Evolutionary conservation across 169 alveolate species (phyloP), one percentile per base, ranked within the genome.

Genomic region (Plasmodium inui): DNA sequence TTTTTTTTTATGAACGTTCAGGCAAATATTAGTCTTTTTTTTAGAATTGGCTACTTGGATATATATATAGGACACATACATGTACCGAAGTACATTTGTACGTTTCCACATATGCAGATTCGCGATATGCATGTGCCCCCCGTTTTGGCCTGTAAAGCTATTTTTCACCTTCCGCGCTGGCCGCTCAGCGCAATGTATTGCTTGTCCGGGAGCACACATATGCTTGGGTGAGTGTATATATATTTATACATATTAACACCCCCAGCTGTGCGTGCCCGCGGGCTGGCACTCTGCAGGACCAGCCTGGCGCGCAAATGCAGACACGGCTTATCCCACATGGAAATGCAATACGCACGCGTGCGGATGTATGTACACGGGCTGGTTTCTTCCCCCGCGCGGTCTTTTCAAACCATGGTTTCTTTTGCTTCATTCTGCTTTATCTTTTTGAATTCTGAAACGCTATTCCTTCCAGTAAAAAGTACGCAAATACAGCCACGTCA

Each of bases 1-100:
- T 83, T 44, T 84, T 73, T 84, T 73, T 84, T 72, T 46, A 84
- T 84, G 83, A 84, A 84, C 78, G 44, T 83, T 83, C 50, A 83
- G 92, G 92, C 32, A 70, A 84, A 46, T 44, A 17, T 50, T 84
- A 72, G 61, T 72, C 46, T 14, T 61, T 83, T 81, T 84, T 84
- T 72, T 82, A 61, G 32, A 73, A 73, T 73, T 32, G 50, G 26
- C 57, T 61, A 73, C 50, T 67, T 26, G 10, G 30, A 7, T 39
- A 39, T 39, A 50, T 50, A 50, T 14, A 14, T 50, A 50, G 61
- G 22, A 50, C 61, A 50, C 61, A 50, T 67, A 67, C 37, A 67
- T 39, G 76, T 28, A 67, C 76, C 6, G 34, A 9, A n/a, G 6
- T 41, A 3, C 2, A n/a, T 50, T 50, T 50, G 61, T 50, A 50